These are phyloP conservation scores for Nymphaea thermarum DNA, from an alignment of 164 flowering plant species.

Conservation along the genomic window DNA sequence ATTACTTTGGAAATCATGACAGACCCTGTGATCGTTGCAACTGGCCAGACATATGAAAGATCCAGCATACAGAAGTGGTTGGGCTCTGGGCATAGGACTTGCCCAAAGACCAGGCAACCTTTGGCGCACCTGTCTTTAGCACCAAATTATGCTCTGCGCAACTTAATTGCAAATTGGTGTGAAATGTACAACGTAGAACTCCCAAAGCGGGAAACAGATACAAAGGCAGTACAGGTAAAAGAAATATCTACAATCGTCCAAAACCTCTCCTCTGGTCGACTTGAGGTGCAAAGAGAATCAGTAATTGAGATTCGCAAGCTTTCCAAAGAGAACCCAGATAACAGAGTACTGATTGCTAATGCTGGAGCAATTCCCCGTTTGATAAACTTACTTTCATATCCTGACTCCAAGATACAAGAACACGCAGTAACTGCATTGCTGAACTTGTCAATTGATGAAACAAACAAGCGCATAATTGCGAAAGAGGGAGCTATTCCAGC, in stretches of 20 bases:
- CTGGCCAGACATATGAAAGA: constrained; percentile 81
- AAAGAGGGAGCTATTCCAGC: constrained; percentile 56
- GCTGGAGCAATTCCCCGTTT: constrained; percentile 53
- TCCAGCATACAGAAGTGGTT: constrained; percentile 77
- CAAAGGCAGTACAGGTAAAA: constrained; percentile 18
- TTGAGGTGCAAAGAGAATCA: constrained; percentile 41
- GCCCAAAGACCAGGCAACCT: constrained; percentile 67
- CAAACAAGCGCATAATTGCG: constrained; percentile 56
- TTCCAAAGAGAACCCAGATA: constrained; percentile 70
- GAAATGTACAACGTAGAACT: constrained; percentile 50
- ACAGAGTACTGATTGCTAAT: constrained; percentile 50
- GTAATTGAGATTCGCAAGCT: constrained; percentile 53
- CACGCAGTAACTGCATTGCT: constrained; percentile 70
- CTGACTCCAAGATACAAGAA: constrained; percentile 63
- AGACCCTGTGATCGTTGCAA: constrained; percentile 71
- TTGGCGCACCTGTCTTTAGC: constrained; percentile 51
- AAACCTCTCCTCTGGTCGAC: constrained; percentile 35
- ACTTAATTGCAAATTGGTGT: constrained; percentile 70
- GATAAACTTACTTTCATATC: constrained; percentile 45
- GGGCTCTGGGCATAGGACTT: constrained; percentile 56
- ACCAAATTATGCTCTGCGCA: constrained; percentile 71
- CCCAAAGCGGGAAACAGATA: constrained; percentile 25
- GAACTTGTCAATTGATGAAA: constrained; percentile 68
- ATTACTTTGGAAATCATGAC: constrained; percentile 68
- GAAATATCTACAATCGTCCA: constrained; percentile 33